Percentiles rank a stretch among this genome's conserved stretches.
Evolutionary conservation across 2,329 filamentous ascomycete genomes (phyloP).

Genomic region (Claviceps humidiphila): DNA sequence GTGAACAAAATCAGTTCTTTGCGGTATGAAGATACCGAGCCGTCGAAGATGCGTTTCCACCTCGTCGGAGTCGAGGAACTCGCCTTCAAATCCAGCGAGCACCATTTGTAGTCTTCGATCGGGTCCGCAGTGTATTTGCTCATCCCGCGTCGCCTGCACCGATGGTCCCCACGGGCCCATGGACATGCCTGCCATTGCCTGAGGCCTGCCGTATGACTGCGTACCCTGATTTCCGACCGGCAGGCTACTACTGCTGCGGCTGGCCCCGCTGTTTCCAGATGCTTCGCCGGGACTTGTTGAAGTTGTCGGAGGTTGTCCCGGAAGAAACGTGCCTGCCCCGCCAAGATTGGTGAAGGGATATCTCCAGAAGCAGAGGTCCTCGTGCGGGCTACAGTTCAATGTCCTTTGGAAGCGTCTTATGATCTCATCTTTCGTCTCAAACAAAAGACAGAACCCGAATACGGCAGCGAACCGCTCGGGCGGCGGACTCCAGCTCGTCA

Average conservation of each 20-base stretch:
- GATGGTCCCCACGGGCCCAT: constrained; percentile 35
- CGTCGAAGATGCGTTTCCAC: constrained; percentile 60
- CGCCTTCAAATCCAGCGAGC: constrained; percentile 52
- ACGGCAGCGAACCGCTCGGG: constrained; percentile 37
- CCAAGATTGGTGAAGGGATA: constrained; percentile 54
- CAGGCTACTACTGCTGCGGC: neutral
- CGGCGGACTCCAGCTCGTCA: constrained; percentile 35
- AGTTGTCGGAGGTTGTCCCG: constrained; percentile 5
- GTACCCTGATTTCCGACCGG: constrained; percentile 26
- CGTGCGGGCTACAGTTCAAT: constrained; percentile 19
- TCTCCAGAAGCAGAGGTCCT: constrained; percentile 42
- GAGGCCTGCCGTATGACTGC: constrained; percentile 12
- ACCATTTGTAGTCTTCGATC: constrained; percentile 34
- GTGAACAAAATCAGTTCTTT: constrained; percentile 45
- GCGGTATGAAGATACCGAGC: constrained; percentile 49
- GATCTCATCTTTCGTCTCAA: constrained; percentile 38
- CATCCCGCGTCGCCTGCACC: constrained; percentile 27
- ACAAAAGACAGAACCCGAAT: constrained; percentile 58
- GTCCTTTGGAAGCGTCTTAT: constrained; percentile 23
- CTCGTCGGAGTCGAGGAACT: constrained; percentile 67
- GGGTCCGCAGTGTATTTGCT: constrained; percentile 22
- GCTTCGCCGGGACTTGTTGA: neutral
- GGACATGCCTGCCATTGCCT: constrained; percentile 16
- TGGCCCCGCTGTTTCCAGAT: neutral
- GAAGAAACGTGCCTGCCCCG: constrained; percentile 54